These are phyloP conservation scores for Pholiota adiposa DNA, from an alignment of 1,284 basidiomycete species.

Conservation along the genomic window DNA sequence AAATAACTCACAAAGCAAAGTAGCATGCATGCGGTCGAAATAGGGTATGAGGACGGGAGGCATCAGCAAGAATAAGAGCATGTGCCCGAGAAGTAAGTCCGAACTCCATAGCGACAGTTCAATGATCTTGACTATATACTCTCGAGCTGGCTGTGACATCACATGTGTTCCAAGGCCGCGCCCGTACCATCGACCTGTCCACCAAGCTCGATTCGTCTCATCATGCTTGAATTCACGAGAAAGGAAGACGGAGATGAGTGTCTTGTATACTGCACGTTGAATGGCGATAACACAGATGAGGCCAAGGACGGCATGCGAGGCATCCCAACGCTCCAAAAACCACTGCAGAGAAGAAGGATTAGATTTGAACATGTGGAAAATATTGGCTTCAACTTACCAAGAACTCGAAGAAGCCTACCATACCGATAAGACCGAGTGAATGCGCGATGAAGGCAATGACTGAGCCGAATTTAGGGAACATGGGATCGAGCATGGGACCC, in stretches of 20 bases:
- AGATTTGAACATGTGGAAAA: neutral
- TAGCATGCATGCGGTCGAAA: constrained; percentile 88
- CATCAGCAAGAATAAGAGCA: constrained; percentile 85
- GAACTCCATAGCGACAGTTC: constrained; percentile 95
- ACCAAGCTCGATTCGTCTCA: constrained; percentile 96
- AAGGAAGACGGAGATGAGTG: constrained; percentile 89
- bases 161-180: constrained; percentile 87
- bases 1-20: constrained; percentile 88
- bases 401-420: constrained; percentile 95
- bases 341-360: constrained; percentile 56
- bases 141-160: constrained; percentile 92
- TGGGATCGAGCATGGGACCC: constrained; percentile 87
- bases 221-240: constrained; percentile 98
- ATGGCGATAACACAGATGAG: constrained; percentile 87
- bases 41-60: constrained; percentile 88
- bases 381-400: constrained; percentile 57
- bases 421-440: constrained; percentile 77
- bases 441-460: constrained; percentile 91
- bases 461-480: constrained; percentile 87
- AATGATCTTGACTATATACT: constrained; percentile 96
- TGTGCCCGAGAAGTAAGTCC: constrained; percentile 83
- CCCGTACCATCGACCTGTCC: constrained; percentile 97
- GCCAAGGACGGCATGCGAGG: constrained; percentile 89
- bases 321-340: constrained; percentile 94
- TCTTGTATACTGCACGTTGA: constrained; percentile 90